These are phyloP conservation scores for Aureobasidium sp. DNA, from an alignment of 2,329 filamentous ascomycete species.

Conservation along the genomic window DNA sequence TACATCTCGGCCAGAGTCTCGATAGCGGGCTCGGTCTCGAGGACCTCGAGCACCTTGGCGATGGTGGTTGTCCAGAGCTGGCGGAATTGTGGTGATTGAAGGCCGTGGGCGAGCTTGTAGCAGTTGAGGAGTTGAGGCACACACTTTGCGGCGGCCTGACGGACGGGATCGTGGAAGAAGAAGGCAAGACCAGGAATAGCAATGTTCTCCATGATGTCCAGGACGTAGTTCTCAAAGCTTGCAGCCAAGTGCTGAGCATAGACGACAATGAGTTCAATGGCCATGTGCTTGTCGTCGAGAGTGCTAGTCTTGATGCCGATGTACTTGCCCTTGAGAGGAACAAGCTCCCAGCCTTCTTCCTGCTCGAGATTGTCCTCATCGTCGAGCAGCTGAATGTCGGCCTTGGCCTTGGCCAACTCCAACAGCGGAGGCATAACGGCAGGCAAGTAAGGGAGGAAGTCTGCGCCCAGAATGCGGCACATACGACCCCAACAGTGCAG, in stretches of 20 bases:
- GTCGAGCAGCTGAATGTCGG: constrained; percentile 91
- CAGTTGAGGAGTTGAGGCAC: constrained; percentile 89
- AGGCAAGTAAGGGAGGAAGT: constrained; percentile 87
- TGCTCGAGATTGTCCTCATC: constrained; percentile 92
- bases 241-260: constrained; percentile 95
- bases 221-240: constrained; percentile 84
- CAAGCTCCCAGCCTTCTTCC: constrained; percentile 95
- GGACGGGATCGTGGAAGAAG: constrained; percentile 98
- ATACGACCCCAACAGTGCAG: constrained; percentile 99
- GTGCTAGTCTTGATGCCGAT: constrained; percentile 97
- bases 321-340: constrained; percentile 94
- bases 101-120: constrained; percentile 86
- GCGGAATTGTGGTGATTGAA: constrained; percentile 69
- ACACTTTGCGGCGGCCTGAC: constrained; percentile 89
- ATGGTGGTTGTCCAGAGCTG: constrained; percentile 79
- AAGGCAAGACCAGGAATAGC: constrained; percentile 89
- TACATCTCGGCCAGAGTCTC: constrained; percentile 98
- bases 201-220: constrained; percentile 93
- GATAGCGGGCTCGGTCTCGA: constrained; percentile 88
- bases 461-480: constrained; percentile 84
- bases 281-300: constrained; percentile 98
- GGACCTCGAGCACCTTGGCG: constrained; percentile 85
- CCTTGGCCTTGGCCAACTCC: constrained; percentile 86
- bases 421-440: constrained; percentile 92
- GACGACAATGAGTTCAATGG: constrained; percentile 95